Percentiles rank a stretch among this genome's conserved stretches.
Evolutionary conservation across 345 rosid genomes (phyloP).

Genomic region (Sonneratia caseolaris): DNA sequence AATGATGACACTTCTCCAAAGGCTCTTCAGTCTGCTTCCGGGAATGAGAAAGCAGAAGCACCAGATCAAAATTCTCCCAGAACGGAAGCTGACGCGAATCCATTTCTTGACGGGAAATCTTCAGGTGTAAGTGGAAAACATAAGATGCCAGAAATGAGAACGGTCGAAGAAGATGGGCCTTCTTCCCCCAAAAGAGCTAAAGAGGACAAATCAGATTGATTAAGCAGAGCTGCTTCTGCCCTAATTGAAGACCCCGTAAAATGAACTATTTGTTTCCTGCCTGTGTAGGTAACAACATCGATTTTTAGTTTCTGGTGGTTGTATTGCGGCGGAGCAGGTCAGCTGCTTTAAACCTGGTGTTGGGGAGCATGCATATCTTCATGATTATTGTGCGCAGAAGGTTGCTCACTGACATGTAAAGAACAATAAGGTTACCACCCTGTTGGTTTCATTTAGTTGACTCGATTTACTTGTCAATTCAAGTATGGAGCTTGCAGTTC

Average conservation of each 20-base stretch:
- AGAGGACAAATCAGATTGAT: conserved; percentile 1
- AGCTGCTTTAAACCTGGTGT: not conserved
- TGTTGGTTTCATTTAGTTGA: not conserved
- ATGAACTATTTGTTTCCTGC: not conserved
- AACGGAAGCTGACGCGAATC: not conserved
- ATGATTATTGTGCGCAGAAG: not conserved
- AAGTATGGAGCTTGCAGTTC: not conserved
- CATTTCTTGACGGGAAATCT: not conserved
- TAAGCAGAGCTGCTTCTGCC: not conserved
- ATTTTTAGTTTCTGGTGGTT: not conserved
- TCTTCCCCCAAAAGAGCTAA: not conserved
- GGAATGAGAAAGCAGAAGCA: not conserved
- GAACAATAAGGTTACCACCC: not conserved
- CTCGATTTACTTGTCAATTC: too few species aligned
- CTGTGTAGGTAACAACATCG: not conserved
- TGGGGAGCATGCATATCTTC: not conserved
- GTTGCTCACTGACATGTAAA: not conserved
- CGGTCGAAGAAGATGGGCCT: not conserved
- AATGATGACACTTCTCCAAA: not conserved
- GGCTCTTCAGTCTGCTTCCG: not conserved
- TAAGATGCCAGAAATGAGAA: not conserved
- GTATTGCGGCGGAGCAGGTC: not conserved
- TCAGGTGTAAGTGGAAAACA: not conserved
- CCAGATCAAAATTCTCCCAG: not conserved
- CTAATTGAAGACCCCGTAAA: not conserved